Base-by-base conservation (phyloP, 2,329 filamentous ascomycete genomes). In the Stagonosporopsis chrysanthemi region DNA sequence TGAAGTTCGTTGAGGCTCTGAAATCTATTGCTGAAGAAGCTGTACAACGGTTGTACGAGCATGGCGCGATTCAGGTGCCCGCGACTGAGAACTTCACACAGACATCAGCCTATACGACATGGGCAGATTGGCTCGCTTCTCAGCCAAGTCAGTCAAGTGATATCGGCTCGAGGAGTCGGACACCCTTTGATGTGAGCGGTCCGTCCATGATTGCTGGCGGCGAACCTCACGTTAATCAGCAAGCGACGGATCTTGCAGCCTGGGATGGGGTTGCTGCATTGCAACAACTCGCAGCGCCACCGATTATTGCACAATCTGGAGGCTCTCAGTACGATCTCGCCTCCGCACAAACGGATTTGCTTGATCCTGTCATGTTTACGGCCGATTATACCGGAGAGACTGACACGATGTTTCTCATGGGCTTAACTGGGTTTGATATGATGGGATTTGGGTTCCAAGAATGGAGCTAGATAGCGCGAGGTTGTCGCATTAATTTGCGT, bases 361-460 rank as follows among this genome's bases (percentile, higher is more conserved):
- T 41, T 14, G 42, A 47, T 24, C 22, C 50, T 22, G 15, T 26
- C 1, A 33, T 53, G 15, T 45, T 35, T 8, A 33, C 26, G 28
- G 28, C 36, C 2, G 42, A 53, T 26, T 35, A 26, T 22, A 41
- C 19, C 12, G 42, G 46, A 14, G 50, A 43, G 2, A 26, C 41
- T n/a, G 50, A 43, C n/a, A 26, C 41, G 0, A 46, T 47, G 26
- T 53, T 53, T 17, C 36, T 53, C 5, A 53, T 53, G 50, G 50
- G 50, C 5, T 15, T 53, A 15, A 53, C 50, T 35, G 50, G 50
- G 6, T 53, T 53, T n/a, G 50, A 53, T 15, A 53, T 53, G 50
- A 53, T 53, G 50, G 50, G 50, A 2, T 53, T 53, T n/a, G 42
- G 50, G 2, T 47, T 53, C 3, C 50, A 53, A 12, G 19, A 53